Conservation (phyloP, 1,139 yeast genomes). For the Kodamaea suecica region DNA sequence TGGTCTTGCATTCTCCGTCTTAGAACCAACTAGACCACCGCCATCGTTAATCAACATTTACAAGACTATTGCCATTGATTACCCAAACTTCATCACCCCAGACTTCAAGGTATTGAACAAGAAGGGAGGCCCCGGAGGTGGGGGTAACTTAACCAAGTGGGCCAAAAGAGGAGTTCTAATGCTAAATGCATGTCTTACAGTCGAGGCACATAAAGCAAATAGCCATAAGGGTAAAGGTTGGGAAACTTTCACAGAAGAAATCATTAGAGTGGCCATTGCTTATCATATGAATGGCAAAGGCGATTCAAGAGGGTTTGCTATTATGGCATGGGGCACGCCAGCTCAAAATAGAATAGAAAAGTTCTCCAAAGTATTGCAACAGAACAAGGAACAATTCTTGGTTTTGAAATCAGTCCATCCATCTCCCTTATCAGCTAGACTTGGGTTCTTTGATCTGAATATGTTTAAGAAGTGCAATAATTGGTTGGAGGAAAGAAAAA, state of each 20-base stretch:
- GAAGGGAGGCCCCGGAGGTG: constrained; percentile 32
- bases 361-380: constrained; percentile 26
- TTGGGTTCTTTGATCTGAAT: constrained; percentile 74
- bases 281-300: constrained; percentile 26
- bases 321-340: constrained; percentile 94
- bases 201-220: constrained; percentile 89
- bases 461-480: constrained; percentile 73
- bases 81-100: constrained; percentile 65
- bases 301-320: constrained; percentile 54
- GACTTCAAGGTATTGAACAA: constrained; percentile 30
- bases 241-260: constrained; percentile 84
- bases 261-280: constrained; percentile 48
- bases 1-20: constrained; percentile 90
- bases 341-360: constrained; percentile 71
- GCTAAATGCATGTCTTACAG: constrained; percentile 87
- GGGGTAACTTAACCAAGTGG: constrained; percentile 81
- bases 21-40: constrained; percentile 80
- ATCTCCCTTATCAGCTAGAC: constrained; percentile 83
- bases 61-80: constrained; percentile 71
- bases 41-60: constrained; percentile 88
- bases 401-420: constrained; percentile 86
- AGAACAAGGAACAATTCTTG: constrained; percentile 28
- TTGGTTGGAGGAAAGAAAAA: constrained; percentile 58
- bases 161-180: constrained; percentile 83
- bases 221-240: constrained; percentile 92